Conservation (phyloP, 805 yeast species). For the Metschnikowia similis region DNA sequence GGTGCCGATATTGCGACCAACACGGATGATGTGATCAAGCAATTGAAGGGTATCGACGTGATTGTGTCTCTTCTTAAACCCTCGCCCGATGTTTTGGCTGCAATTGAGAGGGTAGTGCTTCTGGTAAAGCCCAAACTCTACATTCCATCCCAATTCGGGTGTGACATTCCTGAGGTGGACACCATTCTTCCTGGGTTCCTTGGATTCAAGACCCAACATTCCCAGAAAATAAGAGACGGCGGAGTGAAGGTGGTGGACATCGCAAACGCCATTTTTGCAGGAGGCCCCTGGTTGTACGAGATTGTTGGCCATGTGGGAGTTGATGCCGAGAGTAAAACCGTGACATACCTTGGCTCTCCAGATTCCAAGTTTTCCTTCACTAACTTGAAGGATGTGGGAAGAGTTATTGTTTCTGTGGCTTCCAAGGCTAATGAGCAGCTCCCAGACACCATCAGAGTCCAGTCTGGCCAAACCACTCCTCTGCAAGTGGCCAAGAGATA, state of each 20-base stretch:
- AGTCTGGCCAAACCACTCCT: slow-evolving; percentile 36
- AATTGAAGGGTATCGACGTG: slow-evolving; percentile 47
- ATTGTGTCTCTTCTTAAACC: slow-evolving; percentile 43
- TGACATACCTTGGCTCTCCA: slow-evolving; percentile 41
- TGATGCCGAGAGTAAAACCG: slow-evolving; percentile 27
- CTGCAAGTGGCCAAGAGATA: slow-evolving; percentile 37
- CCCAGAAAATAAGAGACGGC: slow-evolving; percentile 33
- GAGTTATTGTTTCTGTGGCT: slow-evolving; percentile 37
- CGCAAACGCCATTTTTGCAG: slow-evolving; percentile 35
- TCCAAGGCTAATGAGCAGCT: slow-evolving; percentile 27
- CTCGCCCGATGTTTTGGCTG: slow-evolving; percentile 25
- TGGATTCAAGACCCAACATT: slow-evolving; percentile 31
- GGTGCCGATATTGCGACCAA: slow-evolving; percentile 27
- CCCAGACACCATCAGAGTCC: slow-evolving; percentile 43
- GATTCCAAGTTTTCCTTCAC: slow-evolving; percentile 17
- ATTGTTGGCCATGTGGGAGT: slow-evolving; percentile 34
- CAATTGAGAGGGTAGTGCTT: slow-evolving; percentile 37
- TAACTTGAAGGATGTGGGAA: slow-evolving; percentile 39
- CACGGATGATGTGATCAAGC: slow-evolving; percentile 21
- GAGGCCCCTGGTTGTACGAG: slow-evolving; percentile 32
- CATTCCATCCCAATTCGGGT: slow-evolving; percentile 61
- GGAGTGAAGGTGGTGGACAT: slow-evolving; percentile 49
- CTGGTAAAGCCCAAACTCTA: slow-evolving; percentile 46
- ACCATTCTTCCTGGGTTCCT: slow-evolving; percentile 32
- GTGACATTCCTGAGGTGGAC: slow-evolving; percentile 31